These are phyloP conservation scores for Ploettnerulaceae sp. DNA, from an alignment of 2,329 filamentous ascomycete genomes.

Conservation along the genomic window DNA sequence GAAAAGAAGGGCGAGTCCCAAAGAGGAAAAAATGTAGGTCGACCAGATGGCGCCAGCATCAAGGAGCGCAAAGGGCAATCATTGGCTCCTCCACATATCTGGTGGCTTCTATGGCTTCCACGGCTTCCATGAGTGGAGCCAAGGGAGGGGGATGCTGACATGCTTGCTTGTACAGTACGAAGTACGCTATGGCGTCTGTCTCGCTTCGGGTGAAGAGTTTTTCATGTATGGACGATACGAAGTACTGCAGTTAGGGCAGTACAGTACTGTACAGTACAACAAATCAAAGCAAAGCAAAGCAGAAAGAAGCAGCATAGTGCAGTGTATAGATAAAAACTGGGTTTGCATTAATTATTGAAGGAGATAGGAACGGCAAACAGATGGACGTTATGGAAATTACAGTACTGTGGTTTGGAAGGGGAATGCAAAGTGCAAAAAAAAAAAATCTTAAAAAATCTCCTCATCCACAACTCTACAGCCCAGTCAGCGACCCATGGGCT, in stretches of 20 bases:
- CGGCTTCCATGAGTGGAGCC: slow-evolving; percentile 16
- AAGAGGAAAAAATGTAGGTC: slow-evolving; percentile 18
- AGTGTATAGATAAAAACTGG: too few species aligned
- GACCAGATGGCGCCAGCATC: too few species aligned
- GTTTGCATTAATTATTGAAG: too few species aligned
- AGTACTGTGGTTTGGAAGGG: not conserved
- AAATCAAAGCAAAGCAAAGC: too few species aligned
- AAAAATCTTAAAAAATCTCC: not conserved
- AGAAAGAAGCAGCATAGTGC: too few species aligned
- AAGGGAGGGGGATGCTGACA: too few species aligned
- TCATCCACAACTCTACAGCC: not conserved
- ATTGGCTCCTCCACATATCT: slow-evolving; percentile 23
- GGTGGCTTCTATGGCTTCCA: slow-evolving; percentile 21
- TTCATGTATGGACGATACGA: too few species aligned
- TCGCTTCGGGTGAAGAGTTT: slow-evolving; percentile 16
- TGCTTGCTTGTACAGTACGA: not conserved
- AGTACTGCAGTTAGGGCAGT: too few species aligned
- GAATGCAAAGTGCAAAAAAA: slow-evolving; percentile 7
- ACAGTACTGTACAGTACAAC: not conserved
- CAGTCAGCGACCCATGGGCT: slow-evolving; percentile 15
- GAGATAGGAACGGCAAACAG: too few species aligned
- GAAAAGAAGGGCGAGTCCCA: slow-evolving; percentile 10
- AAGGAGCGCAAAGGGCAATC: not conserved
- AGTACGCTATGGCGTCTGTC: slow-evolving; percentile 8
- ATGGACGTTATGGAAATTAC: not conserved